These are phyloP conservation scores for Aspergillus nidulans DNA, from an alignment of 495 filamentous ascomycete genomes.

Conservation along the genomic window DNA sequence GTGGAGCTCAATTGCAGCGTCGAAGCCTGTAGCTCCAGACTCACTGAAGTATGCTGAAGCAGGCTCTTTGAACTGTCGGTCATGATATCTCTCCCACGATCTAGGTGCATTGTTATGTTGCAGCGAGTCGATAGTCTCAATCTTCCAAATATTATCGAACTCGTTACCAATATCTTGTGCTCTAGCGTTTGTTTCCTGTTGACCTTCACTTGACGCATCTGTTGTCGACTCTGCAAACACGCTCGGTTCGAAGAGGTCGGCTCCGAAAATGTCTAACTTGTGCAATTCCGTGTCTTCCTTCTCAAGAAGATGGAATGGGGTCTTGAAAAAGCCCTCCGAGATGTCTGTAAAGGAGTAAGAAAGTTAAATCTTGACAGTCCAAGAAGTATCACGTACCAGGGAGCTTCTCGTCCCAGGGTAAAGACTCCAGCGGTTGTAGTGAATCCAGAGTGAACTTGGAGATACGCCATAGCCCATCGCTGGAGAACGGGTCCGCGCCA, in stretches of 20 bases:
- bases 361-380: not conserved
- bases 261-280: conserved; percentile 30
- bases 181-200: conserved; percentile 12
- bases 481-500: conserved; percentile 60
- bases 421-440: conserved; percentile 34
- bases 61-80: conserved; percentile 36
- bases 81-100: conserved; percentile 70
- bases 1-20: conserved; percentile 53
- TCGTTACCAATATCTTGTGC: conserved; percentile 16
- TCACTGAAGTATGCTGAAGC: conserved; percentile 70
- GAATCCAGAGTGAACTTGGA: conserved; percentile 44
- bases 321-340: conserved; percentile 24
- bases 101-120: conserved; percentile 39
- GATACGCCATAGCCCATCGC: conserved; percentile 61
- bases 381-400: conserved; percentile 27
- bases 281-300: conserved; percentile 25
- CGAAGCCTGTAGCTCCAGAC: conserved; percentile 66
- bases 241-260: conserved; percentile 18
- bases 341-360: conserved; percentile 22
- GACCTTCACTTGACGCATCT: conserved; percentile 29
- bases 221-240: conserved; percentile 20
- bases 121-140: conserved; percentile 17
- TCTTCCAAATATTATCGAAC: conserved; percentile 55
- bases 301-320: conserved; percentile 17
- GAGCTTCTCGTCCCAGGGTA: conserved; percentile 33